Evolutionary conservation across 2,329 filamentous ascomycete genomes (phyloP), one percentile per base, ranked within the genome.

Genomic region (Paecilomyces sp.): DNA sequence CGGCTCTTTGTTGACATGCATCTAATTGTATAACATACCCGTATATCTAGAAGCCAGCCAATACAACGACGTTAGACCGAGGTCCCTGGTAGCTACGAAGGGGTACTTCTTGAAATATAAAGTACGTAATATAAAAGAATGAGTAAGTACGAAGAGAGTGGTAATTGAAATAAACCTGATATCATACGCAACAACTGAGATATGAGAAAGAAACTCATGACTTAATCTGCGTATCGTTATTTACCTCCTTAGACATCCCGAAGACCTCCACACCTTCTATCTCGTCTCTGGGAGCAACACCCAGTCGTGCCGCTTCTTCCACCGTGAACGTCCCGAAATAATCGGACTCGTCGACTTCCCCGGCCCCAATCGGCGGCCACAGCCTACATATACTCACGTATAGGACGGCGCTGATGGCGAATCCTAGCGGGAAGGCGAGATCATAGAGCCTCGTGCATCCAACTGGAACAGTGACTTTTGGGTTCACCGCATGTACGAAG

Each of bases 391-490:
- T 59, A 5, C 54, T 61, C 47, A 63, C 70, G 55, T 74, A 71
- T 1, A 73, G 63, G 1, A 71, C 60, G 60, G 77, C 75, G 59
- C 73, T 73, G 53, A 78, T 75, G 4, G 67, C 66, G 55, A 78
- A 71, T 0, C 77, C 77, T 1, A 77, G 64, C 3, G 74, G 69
- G 61, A 74, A 79, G 0, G 75, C 74, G n/a, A 79, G 66, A 58
- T 79, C 75, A 65, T 77, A 78, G 2, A 79, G 60, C 22, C 72
- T 66, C 3, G 71, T 74, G 63, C 74, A 76, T 24, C 69, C 71
- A 15, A 66, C 63, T 18, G 71, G 67, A 31, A 71, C 63, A 22
- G 50, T 61, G 47, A 66, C 60, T 31, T 55, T 58, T n/a, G 63
- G 60, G 51, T 65, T 67, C 28, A 67, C 62, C 28, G 60, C 60